phyloP scores from a whole-genome alignment of 257 asterid genomes.

The Avicennia marina region DNA sequence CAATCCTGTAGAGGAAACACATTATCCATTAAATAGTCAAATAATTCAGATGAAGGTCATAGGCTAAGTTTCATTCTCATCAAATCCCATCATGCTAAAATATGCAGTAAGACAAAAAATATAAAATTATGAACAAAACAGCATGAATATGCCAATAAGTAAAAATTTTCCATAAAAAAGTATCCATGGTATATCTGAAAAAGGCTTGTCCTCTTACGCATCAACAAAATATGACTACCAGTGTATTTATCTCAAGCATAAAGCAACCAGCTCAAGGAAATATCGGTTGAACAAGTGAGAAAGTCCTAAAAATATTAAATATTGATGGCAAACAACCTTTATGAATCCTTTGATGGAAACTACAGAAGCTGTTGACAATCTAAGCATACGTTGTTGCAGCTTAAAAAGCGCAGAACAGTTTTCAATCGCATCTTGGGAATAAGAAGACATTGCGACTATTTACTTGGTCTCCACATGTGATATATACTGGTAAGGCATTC shows the following conservation, averaged over 20 bases:
- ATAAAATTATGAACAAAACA: no score
- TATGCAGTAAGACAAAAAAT: not conserved
- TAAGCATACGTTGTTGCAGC: not conserved
- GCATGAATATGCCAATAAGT: no score
- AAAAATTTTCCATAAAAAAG: not conserved
- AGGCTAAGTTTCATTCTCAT: not conserved
- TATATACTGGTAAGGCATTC: not conserved
- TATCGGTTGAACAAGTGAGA: not conserved
- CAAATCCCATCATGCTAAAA: slow-evolving; percentile 2
- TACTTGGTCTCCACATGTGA: slow-evolving; percentile 1
- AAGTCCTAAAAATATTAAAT: not conserved
- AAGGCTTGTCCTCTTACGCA: not conserved
- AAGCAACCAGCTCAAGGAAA: not conserved
- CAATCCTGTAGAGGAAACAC: slow-evolving; percentile 50
- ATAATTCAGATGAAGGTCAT: not conserved
- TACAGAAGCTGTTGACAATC: not conserved
- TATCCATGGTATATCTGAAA: not conserved
- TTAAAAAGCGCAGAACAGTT: not conserved
- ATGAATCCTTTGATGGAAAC: not conserved
- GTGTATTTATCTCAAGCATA: not conserved
- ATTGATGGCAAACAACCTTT: not conserved
- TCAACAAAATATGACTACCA: not conserved
- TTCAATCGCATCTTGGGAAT: not conserved
- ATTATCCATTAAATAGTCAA: slow-evolving; percentile 1
- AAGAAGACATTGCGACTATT: not conserved